Evolutionary conservation across 495 filamentous ascomycete species (phyloP), one percentile per base, ranked within the genome.

Genomic region (Cercophora newfieldiana): DNA sequence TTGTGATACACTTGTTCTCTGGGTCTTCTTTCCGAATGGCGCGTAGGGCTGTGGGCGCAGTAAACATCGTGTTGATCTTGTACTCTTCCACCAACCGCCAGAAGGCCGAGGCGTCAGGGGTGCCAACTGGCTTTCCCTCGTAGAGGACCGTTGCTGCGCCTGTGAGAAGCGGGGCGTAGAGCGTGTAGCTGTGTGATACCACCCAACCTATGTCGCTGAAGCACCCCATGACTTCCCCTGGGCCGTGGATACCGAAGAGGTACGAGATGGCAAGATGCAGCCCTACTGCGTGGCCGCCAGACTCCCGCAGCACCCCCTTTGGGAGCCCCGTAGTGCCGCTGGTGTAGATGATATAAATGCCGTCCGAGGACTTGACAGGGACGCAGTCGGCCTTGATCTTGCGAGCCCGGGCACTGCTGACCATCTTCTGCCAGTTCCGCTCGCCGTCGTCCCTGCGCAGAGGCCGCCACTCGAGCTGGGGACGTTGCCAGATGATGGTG

Each of bases 61-160:
- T 96, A 71, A 90, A 96, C 30, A 97, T 79, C 18, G 85, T 82
- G 64, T 91, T 94, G 68, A 94, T 92, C 70, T 89, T 89, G 78
- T 97, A 88, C 69, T 94, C 90, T 68, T 91, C 89, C 24, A 96
- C 74, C 22, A 97, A 87, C 2, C 94, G 83, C 93, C 93, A 97
- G 78, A 97, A 94, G 0, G 89, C 89, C 7, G 90, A 87, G 16
- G 91, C 91, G 67, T 96, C 87, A 0, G 94, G 94, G 0, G 94
- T 97, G 3, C 93, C 94, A 30, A 97, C 80, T 2, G 94, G 94
- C 67, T 97, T 97, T 2, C 94, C 94, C 78, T 97, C 94, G 72
- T 92, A 97, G 1, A 97, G 82, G 18, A 97, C 86, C 0, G 93
- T 95, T 5, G 94, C 89, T 5, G 92, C 93, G 8, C 94, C 93